Base-by-base conservation (phyloP, 257 asterid genomes). In the Capsicum chinense region DNA sequence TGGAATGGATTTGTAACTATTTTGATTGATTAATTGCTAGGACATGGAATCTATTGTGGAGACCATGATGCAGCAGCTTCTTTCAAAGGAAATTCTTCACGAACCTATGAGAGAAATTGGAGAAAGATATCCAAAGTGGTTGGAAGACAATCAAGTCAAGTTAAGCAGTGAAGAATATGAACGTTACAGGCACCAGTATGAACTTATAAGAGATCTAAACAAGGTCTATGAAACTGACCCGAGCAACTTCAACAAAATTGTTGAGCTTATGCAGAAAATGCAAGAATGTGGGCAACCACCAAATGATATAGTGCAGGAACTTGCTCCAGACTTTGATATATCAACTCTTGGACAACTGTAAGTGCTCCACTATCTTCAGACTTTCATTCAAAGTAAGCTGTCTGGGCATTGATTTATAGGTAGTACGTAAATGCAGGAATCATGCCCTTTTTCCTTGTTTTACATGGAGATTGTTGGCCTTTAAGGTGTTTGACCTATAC, bases 241-340 rank as follows among this genome's bases (percentile, higher is more conserved):
- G 2, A 87, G 85, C n/a, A 93, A 95, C 90, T 95, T 93, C 93
- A 95, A 88, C 93, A 97, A 93, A 93, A 91, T 97, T 64, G 96
- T 93, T 52, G 98, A 97, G 90, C 95, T 97, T 79, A 97, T 97
- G 98, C 99, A 97, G 93, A 97, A 97, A 88, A 97, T 97, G 98
- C 97, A 97, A 89, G 99, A 93, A 79, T 97, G 99, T 87, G 98
- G 99, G 44, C 99, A 95, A 88, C 99, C 99, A 6, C 99, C 98
- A 4, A 90, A 89, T 19, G 99, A 97, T 79, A 95, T 97, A 44
- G 96, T 97, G 79, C 92, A 89, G 81, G 97, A 95, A 90, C 91
- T 97, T 39, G 95, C 95, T 82, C 98, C 99, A 5, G 98, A 90
- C 39, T 91, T 94, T 54, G 98, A 97, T 89, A 82, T 95, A 48